Evolutionary conservation across 371 early-diverging fungal species (phyloP), one percentile per base, ranked within the genome.

Genomic region (Mucor velutinosus): DNA sequence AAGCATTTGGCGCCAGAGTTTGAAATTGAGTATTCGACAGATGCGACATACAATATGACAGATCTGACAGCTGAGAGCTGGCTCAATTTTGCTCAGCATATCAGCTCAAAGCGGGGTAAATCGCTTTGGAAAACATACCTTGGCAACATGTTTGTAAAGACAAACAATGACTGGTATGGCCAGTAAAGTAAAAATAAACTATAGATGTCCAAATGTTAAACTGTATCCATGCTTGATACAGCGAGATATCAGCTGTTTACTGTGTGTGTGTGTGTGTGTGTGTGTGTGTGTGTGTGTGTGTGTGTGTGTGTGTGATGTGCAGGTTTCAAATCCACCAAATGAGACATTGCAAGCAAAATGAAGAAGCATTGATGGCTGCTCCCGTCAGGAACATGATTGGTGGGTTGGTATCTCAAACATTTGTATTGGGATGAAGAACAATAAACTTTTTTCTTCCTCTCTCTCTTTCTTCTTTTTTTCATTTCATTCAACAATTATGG

Each of bases 21-120:
- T 62, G 73, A 73, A 58, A 58, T 82, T 33, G 89, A 89, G 63
- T 90, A 90, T 65, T 37, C 74, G 15, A 84, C 86, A 1, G 70
- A 69, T n/a, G 74, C 76, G 39, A 84, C 80, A n/a, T 93, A 89
- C 70, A 77, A 83, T 1, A 72, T 92, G 70, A 57, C 74, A 35
- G 87, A 90, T 60, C 58, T 92, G 65, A 84, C 89, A 5, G 64
- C 78, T 14, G 21, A 65, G 1, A 75, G 81, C 32, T 85, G 77
- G 76, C 58, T 85, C 33, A 56, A 64, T 4, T 69, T 87, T 55
- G 87, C 87, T 3, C 61, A 73, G 30, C 41, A 53, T 10, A 62
- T 71, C 55, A 68, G 60, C 17, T 58, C 67, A 10, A 68, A 70
- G 14, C 19, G 61, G 6, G 71, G 57, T 12, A 68, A 68, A 29